Evolutionary conservation across 2,329 filamentous ascomycete species (phyloP), one percentile per base, ranked within the genome.

Genomic region (Trichoderma koningii): DNA sequence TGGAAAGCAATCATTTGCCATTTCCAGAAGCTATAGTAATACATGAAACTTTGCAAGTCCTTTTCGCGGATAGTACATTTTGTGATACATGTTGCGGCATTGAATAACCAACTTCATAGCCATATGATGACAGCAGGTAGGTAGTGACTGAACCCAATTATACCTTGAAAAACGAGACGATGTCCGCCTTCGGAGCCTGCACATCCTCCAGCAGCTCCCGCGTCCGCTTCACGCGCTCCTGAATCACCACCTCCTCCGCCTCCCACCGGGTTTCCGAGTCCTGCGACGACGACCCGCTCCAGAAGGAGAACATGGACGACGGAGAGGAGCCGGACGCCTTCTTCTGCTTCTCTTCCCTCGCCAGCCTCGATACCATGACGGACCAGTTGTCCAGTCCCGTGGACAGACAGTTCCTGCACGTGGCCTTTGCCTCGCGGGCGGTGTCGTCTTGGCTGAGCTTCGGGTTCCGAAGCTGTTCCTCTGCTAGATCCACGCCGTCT

Each of bases 381-480:
- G 85, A 84, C 93, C 93, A 97, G 74, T 97, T 96, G 6, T 85
- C 83, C 1, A 97, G 81, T 0, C 91, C 91, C 2, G 90, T 87
- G 65, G 85, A 81, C 6, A 97, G 83, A 73, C 94, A 97, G 69
- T 94, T 85, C 41, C 85, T 85, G 74, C 93, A 97, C 45, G 85
- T 87, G 68, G 84, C 83, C 55, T 72, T 74, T 17, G 75, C 71
- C 3, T 69, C 66, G 38, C 70, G 73, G 50, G 77, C 71, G 5
- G 34, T 14, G 34, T 69, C 67, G 34, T 69, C 67, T 4, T 64
- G 63, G n/a, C 66, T 62, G 14, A 68, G 50, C 42, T 72, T 73
- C 1, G 85, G 74, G 21, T 71, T 76, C 69, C 82, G 85, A 48
- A 87, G 82, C 71, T 87, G 87, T 67, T 88, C 83, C 76, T 93